Evolutionary conservation across 108 stramenopile genomes (phyloP), one percentile per base, ranked within the genome.

Genomic region (Conticribra guillardii): DNA sequence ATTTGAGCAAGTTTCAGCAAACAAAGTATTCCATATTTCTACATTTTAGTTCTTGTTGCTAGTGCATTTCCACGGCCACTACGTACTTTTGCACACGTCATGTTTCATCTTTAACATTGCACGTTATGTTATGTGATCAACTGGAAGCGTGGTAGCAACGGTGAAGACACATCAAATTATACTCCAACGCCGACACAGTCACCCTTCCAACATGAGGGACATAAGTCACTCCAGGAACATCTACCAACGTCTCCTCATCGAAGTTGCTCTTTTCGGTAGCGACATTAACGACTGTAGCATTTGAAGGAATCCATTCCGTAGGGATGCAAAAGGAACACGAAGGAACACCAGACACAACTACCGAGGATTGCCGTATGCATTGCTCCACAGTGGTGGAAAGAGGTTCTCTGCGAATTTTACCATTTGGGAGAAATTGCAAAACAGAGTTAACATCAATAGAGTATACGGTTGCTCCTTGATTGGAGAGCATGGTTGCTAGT

Each of bases 141-240:
- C n/a, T 51, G 4, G 4, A 22, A 4, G 24, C 3, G 53, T 70
- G 55, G 65, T 71, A 61, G 34, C 71, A 76, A 30, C 71, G 51
- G 74, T 96, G 90, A 11, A 98, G 76, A 19, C 84, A 74, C 8
- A 96, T 80, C 64, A 98, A 64, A 81, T 96, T 96, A 17, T 92
- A 71, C 75, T 97, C 95, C 48, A 98, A 72, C 57, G 91, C 84
- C 7, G 96, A 95, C 24, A 97, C 95, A 0, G 97, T 98, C 17
- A 97, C 96, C 64, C 96, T 90, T 23, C 97, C 97, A 23, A 98
- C 96, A 63, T 92, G 85, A 2, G 96, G 90, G 23, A 98, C 83
- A 75, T 92, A 95, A 24, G 64, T 83, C 23, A 95, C 82, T 8
- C 86, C 86, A 14, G 69, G 62, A 15, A 68, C 47, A 0, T 83